Percentiles rank a stretch among this genome's conserved stretches.
These are phyloP conservation scores for Aegilops sharonensis DNA, from an alignment of 176 grass and related monocot genomes.

Conservation along the genomic window DNA sequence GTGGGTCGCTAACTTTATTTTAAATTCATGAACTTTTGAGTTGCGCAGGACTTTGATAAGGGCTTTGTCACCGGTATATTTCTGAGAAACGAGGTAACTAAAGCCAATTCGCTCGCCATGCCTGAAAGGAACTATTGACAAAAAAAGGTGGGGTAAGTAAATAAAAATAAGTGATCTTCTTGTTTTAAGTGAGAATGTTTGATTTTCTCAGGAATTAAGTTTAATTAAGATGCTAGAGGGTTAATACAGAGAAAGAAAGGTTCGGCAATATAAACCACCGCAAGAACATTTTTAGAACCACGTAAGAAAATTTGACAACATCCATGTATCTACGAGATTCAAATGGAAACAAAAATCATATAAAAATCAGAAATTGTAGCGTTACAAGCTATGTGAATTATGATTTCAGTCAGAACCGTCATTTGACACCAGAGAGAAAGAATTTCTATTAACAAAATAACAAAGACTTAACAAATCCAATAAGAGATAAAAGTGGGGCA, in stretches of 20 bases:
- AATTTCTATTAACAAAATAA: background rate
- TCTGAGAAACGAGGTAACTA: conserved; percentile 96
- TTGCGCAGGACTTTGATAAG: conserved; percentile 69
- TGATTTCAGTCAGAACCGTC: background rate
- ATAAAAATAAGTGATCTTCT: background rate
- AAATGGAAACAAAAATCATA: conserved; percentile 11
- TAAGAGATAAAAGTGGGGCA: background rate
- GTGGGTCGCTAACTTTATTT: conserved; percentile 83
- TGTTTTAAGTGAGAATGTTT: background rate
- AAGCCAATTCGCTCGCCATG: conserved; percentile 97
- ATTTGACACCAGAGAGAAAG: background rate
- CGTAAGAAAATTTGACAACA: conserved; percentile 1
- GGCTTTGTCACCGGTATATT: conserved; percentile 93
- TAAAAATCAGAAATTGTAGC: background rate
- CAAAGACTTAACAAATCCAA: background rate
- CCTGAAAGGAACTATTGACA: conserved; percentile 82
- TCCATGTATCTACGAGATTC: background rate
- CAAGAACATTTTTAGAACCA: background rate
- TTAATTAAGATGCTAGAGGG: background rate
- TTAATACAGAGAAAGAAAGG: background rate
- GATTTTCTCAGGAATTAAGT: background rate
- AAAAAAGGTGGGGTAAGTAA: conserved; percentile 12
- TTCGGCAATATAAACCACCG: background rate
- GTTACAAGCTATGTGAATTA: background rate
- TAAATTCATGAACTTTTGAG: conserved; percentile 78